Percentiles rank a stretch among this genome's conserved stretches.
Conservation (phyloP, 1,284 basidiomycete species). For the Boletellus deceptivus region DNA sequence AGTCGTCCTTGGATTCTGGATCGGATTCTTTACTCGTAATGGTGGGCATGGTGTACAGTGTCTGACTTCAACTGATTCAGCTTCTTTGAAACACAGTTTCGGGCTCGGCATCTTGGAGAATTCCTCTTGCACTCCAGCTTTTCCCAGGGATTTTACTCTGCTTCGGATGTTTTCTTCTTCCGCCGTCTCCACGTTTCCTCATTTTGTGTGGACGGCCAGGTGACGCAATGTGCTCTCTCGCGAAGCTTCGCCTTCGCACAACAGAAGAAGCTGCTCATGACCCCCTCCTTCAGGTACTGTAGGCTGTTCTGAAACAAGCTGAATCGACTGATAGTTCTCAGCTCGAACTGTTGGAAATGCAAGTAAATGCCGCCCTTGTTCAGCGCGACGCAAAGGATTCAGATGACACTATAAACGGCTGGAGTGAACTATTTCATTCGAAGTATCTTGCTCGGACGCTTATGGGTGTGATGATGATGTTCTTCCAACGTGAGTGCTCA, state of each 20-base stretch:
- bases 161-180: constrained; percentile 62
- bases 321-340: constrained; percentile 28
- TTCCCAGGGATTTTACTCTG: constrained; percentile 66
- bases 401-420: constrained; percentile 33
- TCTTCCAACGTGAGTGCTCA: constrained; percentile 66
- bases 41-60: constrained; percentile 38
- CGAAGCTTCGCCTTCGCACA: constrained; percentile 49
- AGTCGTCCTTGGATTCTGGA: constrained; percentile 80
- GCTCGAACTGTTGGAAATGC: constrained; percentile 75
- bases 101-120: constrained; percentile 68
- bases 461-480: constrained; percentile 71
- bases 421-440: constrained; percentile 53
- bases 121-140: constrained; percentile 72
- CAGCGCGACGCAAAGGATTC: constrained; percentile 25
- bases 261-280: constrained; percentile 41
- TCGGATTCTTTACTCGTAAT: constrained; percentile 68
- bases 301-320: background rate
- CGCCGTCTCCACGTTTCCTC: constrained; percentile 70
- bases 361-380: constrained; percentile 57
- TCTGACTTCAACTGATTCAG: background rate
- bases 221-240: constrained; percentile 52
- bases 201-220: constrained; percentile 55
- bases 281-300: constrained; percentile 50
- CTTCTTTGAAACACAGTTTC: constrained; percentile 37
- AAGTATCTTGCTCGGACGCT: constrained; percentile 59